These are phyloP conservation scores for Elaphomyces granulatus DNA, from an alignment of 495 filamentous ascomycete species.

Conservation along the genomic window DNA sequence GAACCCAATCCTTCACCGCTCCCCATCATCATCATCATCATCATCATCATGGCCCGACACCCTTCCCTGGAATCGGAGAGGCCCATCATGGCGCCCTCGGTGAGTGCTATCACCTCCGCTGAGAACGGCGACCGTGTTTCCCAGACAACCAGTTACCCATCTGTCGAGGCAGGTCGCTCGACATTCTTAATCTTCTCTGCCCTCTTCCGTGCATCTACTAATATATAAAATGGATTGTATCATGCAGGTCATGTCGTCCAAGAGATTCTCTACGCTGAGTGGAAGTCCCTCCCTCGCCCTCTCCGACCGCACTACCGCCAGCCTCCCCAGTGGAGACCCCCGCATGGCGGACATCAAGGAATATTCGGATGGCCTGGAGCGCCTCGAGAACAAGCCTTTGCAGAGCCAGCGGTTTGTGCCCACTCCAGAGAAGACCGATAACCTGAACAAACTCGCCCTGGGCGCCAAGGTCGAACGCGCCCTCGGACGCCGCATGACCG, in stretches of 20 bases:
- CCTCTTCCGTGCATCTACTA: slow-evolving; percentile 7
- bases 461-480: slow-evolving; percentile 91
- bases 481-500: slow-evolving; percentile 71
- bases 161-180: not conserved
- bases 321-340: slow-evolving; percentile 42
- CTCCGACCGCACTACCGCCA: slow-evolving; percentile 44
- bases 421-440: slow-evolving; percentile 66
- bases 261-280: slow-evolving; percentile 72
- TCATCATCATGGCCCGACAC: slow-evolving; percentile 41
- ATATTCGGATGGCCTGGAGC: slow-evolving; percentile 69
- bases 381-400: slow-evolving; percentile 83
- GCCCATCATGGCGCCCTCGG: slow-evolving; percentile 63
- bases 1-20: too few species aligned
- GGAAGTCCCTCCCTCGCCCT: slow-evolving; percentile 56
- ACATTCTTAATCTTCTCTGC: not conserved
- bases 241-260: too few species aligned
- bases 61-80: slow-evolving; percentile 57
- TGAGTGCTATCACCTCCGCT: slow-evolving; percentile 34
- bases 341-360: slow-evolving; percentile 57
- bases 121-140: not conserved
- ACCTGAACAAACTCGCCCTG: slow-evolving; percentile 77
- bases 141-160: not conserved
- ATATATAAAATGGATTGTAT: too few species aligned
- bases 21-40: too few species aligned
- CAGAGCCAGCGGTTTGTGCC: slow-evolving; percentile 73